These are phyloP conservation scores for Fusarium humuli DNA, from an alignment of 2,329 filamentous ascomycete species.

Conservation along the genomic window DNA sequence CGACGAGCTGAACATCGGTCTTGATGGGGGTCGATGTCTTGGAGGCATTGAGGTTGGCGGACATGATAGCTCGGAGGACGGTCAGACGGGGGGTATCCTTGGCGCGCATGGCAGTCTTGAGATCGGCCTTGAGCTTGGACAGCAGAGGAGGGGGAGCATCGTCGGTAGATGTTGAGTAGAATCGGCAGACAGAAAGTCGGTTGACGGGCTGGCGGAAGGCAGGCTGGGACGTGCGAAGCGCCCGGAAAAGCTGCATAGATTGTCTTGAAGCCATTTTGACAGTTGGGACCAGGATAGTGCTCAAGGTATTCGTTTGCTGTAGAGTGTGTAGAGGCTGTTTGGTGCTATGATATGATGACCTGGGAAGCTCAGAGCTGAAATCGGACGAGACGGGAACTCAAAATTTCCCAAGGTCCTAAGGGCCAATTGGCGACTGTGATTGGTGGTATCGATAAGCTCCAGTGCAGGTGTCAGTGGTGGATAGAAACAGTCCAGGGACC, in stretches of 20 bases:
- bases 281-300: background rate
- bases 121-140: conserved; percentile 67
- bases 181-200: conserved; percentile 38
- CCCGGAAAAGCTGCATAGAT: conserved; percentile 40
- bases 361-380: conserved; percentile 26
- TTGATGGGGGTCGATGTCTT: conserved; percentile 78
- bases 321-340: background rate
- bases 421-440: conserved; percentile 39
- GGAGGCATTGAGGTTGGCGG: conserved; percentile 78
- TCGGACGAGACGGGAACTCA: conserved; percentile 27
- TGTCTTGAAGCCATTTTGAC: conserved; percentile 44
- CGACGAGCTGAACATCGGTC: conserved; percentile 76
- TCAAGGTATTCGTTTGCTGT: background rate
- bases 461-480: background rate
- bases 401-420: conserved; percentile 39
- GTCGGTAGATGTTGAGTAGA: conserved; percentile 52
- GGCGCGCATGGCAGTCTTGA: conserved; percentile 74
- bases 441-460: conserved; percentile 25
- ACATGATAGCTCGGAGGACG: conserved; percentile 75
- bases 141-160: conserved; percentile 61
- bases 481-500: conserved; percentile 2
- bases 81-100: conserved; percentile 73
- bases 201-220: conserved; percentile 28
- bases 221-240: conserved; percentile 41
- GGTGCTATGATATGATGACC: conserved; percentile 25